Evolutionary conservation across 2,329 filamentous ascomycete genomes (phyloP).

Genomic region (Colletotrichum destructivum): DNA sequence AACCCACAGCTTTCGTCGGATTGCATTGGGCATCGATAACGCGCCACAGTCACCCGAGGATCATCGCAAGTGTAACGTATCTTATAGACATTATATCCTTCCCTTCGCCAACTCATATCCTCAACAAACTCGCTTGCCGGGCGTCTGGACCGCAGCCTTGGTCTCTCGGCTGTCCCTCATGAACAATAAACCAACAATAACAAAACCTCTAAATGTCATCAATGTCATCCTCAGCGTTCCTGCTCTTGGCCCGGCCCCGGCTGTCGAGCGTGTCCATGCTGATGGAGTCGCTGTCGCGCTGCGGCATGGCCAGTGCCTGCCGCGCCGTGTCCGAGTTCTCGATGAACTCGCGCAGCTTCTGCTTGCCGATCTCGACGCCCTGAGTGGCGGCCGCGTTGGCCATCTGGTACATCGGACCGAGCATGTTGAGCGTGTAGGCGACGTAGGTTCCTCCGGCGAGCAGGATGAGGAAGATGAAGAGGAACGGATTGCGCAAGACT

Average conservation of each 20-base stretch:
- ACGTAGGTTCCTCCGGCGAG: constrained; percentile 84
- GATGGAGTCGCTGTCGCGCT: constrained; percentile 64
- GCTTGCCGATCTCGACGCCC: constrained; percentile 91
- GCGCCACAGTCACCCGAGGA: background rate
- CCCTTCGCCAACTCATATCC: constrained; percentile 30
- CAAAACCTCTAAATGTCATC: constrained; percentile 68
- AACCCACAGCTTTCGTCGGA: background rate
- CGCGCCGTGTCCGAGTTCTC: constrained; percentile 88
- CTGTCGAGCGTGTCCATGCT: constrained; percentile 74
- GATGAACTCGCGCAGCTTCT: constrained; percentile 90
- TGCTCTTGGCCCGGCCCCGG: constrained; percentile 70
- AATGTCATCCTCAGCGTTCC: constrained; percentile 62
- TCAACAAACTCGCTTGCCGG: constrained; percentile 7
- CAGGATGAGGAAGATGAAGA: constrained; percentile 91
- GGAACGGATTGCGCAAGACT: constrained; percentile 95
- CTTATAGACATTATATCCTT: constrained; percentile 42
- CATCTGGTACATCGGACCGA: constrained; percentile 97
- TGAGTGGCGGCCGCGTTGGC: constrained; percentile 89
- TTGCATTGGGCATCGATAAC: background rate
- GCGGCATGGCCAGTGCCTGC: constrained; percentile 84
- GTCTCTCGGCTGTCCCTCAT: constrained; percentile 19
- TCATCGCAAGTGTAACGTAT: constrained; percentile 22
- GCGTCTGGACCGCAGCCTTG: constrained; percentile 32
- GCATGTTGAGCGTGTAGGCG: constrained; percentile 93
- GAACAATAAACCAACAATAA: constrained; percentile 8